Evolutionary conservation across 768 basidiomycete species (phyloP).

Genomic region (Suillus sp.): DNA sequence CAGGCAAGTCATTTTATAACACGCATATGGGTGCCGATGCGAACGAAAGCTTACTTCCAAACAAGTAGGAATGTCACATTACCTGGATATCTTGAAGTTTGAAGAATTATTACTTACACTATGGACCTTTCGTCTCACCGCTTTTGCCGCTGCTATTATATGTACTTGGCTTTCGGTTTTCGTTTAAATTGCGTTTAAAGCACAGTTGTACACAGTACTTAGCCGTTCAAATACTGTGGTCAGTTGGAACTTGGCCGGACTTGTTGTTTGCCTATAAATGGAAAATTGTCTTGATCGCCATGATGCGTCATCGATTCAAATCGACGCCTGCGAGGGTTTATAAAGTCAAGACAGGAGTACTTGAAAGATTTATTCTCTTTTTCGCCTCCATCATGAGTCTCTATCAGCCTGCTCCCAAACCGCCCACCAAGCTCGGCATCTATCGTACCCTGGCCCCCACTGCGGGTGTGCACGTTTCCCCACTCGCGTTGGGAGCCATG

Average conservation of each 20-base stretch:
- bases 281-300: neutral
- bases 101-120: neutral
- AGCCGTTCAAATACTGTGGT: neutral
- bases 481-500: constrained; percentile 50
- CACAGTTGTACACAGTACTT: neutral
- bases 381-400: neutral
- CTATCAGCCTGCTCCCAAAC: constrained; percentile 23
- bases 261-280: neutral
- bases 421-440: constrained; percentile 37
- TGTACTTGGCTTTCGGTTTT: neutral
- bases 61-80: neutral
- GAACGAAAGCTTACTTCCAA: neutral
- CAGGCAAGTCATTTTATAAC: neutral
- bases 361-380: no score
- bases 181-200: neutral
- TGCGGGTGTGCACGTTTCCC: constrained; percentile 51
- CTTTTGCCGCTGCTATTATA: neutral
- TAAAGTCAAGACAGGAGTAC: neutral
- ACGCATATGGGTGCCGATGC: neutral
- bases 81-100: neutral
- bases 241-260: neutral
- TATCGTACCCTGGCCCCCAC: constrained; percentile 43
- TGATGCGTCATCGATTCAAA: neutral
- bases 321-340: neutral
- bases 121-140: neutral